A percentile compares a stretch with the other conserved stretches of the same genome.
Evolutionary conservation across 768 basidiomycete genomes (phyloP).

Genomic region (Trametes meyenii): DNA sequence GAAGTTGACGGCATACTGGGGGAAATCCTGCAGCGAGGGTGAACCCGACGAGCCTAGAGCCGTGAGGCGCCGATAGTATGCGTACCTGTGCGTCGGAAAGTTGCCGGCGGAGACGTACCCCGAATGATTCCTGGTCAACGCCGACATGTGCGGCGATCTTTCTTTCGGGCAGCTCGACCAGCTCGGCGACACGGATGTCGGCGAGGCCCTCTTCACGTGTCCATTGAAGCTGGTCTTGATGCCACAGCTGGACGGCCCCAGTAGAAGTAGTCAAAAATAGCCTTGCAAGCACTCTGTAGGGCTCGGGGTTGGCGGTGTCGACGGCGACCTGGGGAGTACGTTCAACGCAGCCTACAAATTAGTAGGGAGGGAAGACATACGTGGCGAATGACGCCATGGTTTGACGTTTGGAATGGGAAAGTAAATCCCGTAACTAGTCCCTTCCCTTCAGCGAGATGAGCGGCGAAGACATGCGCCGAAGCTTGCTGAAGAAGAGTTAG

Average conservation of each 20-base stretch:
- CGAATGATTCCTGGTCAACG: slow-evolving; percentile 49
- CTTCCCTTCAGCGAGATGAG: slow-evolving; percentile 48
- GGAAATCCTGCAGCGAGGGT: slow-evolving; percentile 55
- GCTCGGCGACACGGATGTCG: slow-evolving; percentile 60
- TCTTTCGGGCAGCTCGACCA: slow-evolving; percentile 78
- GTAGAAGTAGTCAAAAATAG: slow-evolving; percentile 70
- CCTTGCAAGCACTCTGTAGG: slow-evolving; percentile 41
- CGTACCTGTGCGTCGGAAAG: slow-evolving; percentile 59
- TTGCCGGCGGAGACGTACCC: slow-evolving; percentile 57
- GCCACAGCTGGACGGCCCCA: slow-evolving; percentile 78
- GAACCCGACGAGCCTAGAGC: not conserved
- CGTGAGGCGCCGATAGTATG: not conserved
- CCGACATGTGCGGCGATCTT: slow-evolving; percentile 40
- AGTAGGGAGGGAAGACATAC: slow-evolving; percentile 42
- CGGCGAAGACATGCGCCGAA: slow-evolving; percentile 54
- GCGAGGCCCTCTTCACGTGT: slow-evolving; percentile 81
- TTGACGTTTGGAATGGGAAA: slow-evolving; percentile 65
- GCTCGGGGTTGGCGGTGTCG: slow-evolving; percentile 48
- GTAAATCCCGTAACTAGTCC: slow-evolving; percentile 53
- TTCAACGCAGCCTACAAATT: slow-evolving; percentile 4
- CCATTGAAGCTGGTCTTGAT: slow-evolving; percentile 64
- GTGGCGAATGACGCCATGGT: slow-evolving; percentile 69
- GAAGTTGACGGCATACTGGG: slow-evolving; percentile 68
- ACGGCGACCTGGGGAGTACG: slow-evolving; percentile 48
- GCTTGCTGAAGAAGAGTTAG: slow-evolving; percentile 46